These are phyloP conservation scores for Peniophora sp. DNA, from an alignment of 1,284 basidiomycete species.

Conservation along the genomic window DNA sequence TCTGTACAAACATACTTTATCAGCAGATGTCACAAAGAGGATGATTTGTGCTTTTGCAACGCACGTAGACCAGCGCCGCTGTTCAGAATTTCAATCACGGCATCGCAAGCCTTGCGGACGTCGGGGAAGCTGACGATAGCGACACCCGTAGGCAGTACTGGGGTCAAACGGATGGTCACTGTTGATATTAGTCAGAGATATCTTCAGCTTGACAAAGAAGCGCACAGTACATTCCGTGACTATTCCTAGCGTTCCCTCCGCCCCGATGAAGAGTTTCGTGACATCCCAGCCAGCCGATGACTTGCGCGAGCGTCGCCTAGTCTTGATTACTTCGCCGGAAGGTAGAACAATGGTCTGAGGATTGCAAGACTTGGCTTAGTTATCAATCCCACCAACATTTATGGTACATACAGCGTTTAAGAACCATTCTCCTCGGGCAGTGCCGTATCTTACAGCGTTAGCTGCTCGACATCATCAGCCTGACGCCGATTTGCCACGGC, in stretches of 20 bases:
- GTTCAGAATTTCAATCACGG: slow-evolving; percentile 67
- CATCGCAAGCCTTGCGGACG: slow-evolving; percentile 57
- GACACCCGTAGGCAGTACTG: slow-evolving; percentile 66
- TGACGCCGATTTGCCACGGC: neutral
- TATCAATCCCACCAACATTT: no score
- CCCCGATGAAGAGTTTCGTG: slow-evolving; percentile 75
- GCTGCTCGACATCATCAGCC: slow-evolving; percentile 29
- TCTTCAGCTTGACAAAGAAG: slow-evolving; percentile 2
- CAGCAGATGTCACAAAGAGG: no score
- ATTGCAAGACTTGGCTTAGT: neutral
- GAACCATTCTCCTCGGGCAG: slow-evolving; percentile 69
- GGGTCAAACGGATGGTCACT: slow-evolving; percentile 77
- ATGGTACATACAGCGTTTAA: slow-evolving; percentile 53
- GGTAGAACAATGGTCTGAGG: slow-evolving; percentile 69
- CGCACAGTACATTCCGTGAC: slow-evolving; percentile 57
- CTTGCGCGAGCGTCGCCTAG: slow-evolving; percentile 63
- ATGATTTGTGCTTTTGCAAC: no score
- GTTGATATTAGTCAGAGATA: slow-evolving; percentile 18
- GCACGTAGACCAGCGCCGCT: no score
- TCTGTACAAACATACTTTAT: no score
- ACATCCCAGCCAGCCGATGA: slow-evolving; percentile 73
- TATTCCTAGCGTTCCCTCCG: slow-evolving; percentile 77
- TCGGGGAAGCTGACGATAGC: slow-evolving; percentile 65
- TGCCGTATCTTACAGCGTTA: slow-evolving; percentile 79
- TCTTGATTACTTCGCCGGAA: slow-evolving; percentile 75